Conservation (phyloP, 345 rosid genomes). For the Citrus unshiu region DNA sequence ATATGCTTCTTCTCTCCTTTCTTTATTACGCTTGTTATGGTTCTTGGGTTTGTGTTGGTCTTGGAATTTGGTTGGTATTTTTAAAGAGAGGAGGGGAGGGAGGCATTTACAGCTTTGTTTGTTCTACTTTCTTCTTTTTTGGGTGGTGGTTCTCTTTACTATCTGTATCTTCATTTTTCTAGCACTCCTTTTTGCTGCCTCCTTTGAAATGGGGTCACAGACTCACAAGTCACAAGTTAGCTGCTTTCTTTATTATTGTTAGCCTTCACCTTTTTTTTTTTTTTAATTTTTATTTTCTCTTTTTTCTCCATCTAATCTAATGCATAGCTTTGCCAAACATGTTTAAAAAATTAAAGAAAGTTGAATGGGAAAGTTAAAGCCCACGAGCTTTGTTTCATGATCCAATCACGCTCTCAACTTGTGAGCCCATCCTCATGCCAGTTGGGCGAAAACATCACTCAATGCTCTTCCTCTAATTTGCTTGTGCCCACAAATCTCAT, state of each 20-base stretch:
- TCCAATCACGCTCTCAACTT: conserved; percentile 42
- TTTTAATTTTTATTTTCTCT: neutral
- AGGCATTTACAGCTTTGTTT: conserved; percentile 27
- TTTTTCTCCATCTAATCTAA: neutral
- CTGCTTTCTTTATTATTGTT: conserved; percentile 15
- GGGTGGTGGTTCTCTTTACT: conserved; percentile 14
- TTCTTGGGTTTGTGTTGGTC: conserved; percentile 13
- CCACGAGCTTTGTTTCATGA: conserved; percentile 48
- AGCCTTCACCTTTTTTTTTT: conserved; percentile 25
- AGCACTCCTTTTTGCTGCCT: conserved; percentile 22
- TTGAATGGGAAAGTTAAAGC: conserved; percentile 23
- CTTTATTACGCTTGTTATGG: neutral
- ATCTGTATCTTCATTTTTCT: conserved; percentile 17
- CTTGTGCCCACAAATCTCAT: neutral
- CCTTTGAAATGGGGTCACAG: conserved; percentile 42
- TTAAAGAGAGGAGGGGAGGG: conserved; percentile 30
- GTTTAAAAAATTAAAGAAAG: neutral
- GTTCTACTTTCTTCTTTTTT: conserved; percentile 9
- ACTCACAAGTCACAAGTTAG: conserved; percentile 11
- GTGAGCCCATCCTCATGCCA: conserved; percentile 23
- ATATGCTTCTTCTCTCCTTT: conserved; percentile 14
- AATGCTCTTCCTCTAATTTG: neutral
- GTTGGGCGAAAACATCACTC: neutral
- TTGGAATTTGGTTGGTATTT: conserved; percentile 5
- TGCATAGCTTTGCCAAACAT: conserved; percentile 4